Evolutionary conservation across 257 asterid genomes (phyloP).

Genomic region (Przewalskia tangutica): DNA sequence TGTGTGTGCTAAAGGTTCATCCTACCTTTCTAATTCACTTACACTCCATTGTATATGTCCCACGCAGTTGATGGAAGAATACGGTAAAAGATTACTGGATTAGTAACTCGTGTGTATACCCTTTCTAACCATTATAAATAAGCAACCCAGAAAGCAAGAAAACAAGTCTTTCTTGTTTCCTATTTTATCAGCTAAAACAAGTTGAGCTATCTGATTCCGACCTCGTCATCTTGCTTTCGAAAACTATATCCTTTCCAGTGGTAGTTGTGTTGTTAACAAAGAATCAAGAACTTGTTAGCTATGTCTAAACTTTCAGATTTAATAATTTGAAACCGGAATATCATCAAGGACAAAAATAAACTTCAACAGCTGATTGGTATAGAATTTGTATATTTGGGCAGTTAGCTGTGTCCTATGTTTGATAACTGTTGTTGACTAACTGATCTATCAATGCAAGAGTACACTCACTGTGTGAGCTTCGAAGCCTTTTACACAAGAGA

Average conservation of each 20-base stretch:
- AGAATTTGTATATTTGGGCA: neutral
- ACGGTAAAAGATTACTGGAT: neutral
- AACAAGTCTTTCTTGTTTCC: neutral
- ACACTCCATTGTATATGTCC: neutral
- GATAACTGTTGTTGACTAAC: neutral
- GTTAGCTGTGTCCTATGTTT: neutral
- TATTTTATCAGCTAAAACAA: neutral
- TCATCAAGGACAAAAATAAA: neutral
- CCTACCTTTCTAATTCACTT: neutral
- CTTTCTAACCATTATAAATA: neutral
- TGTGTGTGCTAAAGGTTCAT: neutral
- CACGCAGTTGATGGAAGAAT: neutral
- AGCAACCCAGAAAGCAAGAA: neutral
- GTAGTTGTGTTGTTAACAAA: neutral
- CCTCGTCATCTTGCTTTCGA: neutral
- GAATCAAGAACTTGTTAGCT: neutral
- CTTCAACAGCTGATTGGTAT: neutral
- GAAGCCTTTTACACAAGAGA: neutral
- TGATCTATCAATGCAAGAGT: neutral
- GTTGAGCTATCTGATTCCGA: neutral
- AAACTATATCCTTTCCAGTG: neutral
- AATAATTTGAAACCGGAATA: neutral
- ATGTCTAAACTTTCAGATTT: neutral
- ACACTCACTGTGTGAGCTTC: neutral
- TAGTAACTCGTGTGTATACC: neutral